Base-by-base conservation (phyloP, 441 rosid species). In the Francoa sonchifolia region DNA sequence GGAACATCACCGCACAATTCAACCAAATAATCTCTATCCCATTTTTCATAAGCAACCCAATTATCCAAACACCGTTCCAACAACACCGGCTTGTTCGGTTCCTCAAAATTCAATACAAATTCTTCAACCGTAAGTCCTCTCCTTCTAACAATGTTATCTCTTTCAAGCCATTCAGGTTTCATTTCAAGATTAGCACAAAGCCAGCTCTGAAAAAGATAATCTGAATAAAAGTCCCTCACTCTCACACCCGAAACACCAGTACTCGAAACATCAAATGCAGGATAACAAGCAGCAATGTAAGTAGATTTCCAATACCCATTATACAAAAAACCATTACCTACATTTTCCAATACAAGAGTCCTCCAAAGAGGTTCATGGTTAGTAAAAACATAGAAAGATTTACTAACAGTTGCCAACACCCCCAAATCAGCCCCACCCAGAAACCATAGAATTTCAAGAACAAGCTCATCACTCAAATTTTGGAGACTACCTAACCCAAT, bases 111-210 rank as follows among this genome's bases (percentile, higher is more conserved):
- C 22, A 27, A 48, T 22, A 86, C 61, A 42, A 86, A 86, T 2
- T 90, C 95, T 47, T 80, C 93, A 10, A 82, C 71, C 15, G 80
- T 67, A 43, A 90, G 58, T 11, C 83, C 83, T 40, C 61, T 90
- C 64, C 65, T 85, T 30, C 99, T 54, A 33, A 55, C 52, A 30
- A 90, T 70, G 61, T 80, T 76, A 30, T 90, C 96, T 44, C 95
- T 76, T 58, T 72, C 71, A 23, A 90, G 81, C 99, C 99, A 90
- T 52, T 82, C 87, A 1, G 71, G 72, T 60, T 78, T 86, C 96
- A 90, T 86, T 61, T 82, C 99, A 45, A 90, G 83, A 67, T 80
- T 90, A 33, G 96, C 95, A 67, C 96, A 90, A 15, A 90, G 58
- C 99, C 96, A 90, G 39, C 94, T 86, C 71, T 86, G 96, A 45